phyloP scores from a whole-genome alignment of 768 basidiomycete species.

The Leucosporidium creatinivorum region DNA sequence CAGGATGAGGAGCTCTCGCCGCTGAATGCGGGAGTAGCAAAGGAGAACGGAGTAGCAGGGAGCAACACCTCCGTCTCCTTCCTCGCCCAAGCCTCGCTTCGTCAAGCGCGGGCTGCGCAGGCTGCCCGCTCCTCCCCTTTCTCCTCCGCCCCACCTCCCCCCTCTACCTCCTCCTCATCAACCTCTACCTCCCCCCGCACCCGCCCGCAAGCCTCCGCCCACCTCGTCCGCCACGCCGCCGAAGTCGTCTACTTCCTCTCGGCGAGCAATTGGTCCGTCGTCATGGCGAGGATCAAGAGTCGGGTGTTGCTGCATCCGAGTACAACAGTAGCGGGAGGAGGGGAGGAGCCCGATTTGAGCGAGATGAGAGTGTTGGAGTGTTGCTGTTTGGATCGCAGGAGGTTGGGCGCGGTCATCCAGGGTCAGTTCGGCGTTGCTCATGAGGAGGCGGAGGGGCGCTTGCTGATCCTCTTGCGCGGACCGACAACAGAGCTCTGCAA shows the following conservation, averaged over 20 bases:
- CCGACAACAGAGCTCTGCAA: not conserved
- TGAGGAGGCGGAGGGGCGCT: too few species aligned
- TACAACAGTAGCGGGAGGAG: conserved; percentile 37
- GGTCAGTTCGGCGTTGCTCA: not conserved
- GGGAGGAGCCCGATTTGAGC: conserved; percentile 43
- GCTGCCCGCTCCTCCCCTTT: not conserved
- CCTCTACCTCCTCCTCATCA: too few species aligned
- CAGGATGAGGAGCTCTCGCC: too few species aligned
- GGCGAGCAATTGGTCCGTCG: conserved; percentile 63
- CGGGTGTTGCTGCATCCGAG: conserved; percentile 56
- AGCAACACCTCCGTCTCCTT: not conserved
- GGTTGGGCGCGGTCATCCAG: conserved; percentile 47
- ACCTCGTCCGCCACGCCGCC: conserved; percentile 40
- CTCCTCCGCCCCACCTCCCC: not conserved
- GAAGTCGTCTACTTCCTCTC: conserved; percentile 79
- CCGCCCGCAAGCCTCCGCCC: too few species aligned
- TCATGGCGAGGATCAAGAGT: conserved; percentile 55
- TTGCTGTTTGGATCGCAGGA: conserved; percentile 60
- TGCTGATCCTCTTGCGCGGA: too few species aligned
- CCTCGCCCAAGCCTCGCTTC: not conserved
- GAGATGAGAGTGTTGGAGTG: conserved; percentile 74
- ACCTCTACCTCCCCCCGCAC: too few species aligned
- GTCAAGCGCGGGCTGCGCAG: not conserved
- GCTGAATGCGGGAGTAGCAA: too few species aligned
- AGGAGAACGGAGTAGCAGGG: too few species aligned